Evolutionary conservation across 1,139 yeast species (phyloP).

Genomic region (Ogataea hybrid): DNA sequence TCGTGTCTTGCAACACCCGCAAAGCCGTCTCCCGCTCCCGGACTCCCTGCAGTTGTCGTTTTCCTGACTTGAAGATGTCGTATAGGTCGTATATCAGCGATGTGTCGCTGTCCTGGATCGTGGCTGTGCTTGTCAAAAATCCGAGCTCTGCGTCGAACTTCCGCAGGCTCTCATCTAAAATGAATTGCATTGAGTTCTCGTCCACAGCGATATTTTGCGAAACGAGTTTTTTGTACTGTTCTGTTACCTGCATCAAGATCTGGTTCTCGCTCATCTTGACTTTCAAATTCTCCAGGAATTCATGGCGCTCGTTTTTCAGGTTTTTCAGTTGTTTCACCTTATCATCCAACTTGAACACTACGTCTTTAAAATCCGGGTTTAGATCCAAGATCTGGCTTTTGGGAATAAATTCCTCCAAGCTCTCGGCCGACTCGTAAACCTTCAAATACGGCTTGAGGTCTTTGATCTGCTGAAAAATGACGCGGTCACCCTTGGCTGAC

Average conservation of each 20-base stretch:
- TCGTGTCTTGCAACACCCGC: conserved; percentile 54
- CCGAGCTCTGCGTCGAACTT: conserved; percentile 13
- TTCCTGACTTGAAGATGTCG: conserved; percentile 35
- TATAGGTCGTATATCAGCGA: conserved; percentile 42
- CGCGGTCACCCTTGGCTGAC: conserved; percentile 62
- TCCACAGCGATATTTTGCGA: conserved; percentile 25
- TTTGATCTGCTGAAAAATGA: conserved; percentile 43
- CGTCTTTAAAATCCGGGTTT: conserved; percentile 39
- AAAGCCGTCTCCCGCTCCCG: conserved; percentile 47
- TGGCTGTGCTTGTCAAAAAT: conserved; percentile 23
- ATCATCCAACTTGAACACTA: conserved; percentile 44
- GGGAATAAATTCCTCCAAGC: conserved; percentile 50
- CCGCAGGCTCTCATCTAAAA: conserved; percentile 12
- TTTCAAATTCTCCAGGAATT: conserved; percentile 42
- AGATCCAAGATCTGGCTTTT: conserved; percentile 37
- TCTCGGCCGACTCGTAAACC: conserved; percentile 37
- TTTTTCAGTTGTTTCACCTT: conserved; percentile 33
- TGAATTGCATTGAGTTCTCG: conserved; percentile 34
- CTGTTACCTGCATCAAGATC: conserved; percentile 51
- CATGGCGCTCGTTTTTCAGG: conserved; percentile 37
- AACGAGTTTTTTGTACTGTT: conserved; percentile 39
- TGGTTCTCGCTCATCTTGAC: conserved; percentile 46
- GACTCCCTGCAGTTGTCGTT: conserved; percentile 32
- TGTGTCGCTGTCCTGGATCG: conserved; percentile 44
- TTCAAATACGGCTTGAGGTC: conserved; percentile 44